Evolutionary conservation across 176 grass and related monocot genomes (phyloP), one percentile per base, ranked within the genome.

Genomic region (Juncus inflexus): DNA sequence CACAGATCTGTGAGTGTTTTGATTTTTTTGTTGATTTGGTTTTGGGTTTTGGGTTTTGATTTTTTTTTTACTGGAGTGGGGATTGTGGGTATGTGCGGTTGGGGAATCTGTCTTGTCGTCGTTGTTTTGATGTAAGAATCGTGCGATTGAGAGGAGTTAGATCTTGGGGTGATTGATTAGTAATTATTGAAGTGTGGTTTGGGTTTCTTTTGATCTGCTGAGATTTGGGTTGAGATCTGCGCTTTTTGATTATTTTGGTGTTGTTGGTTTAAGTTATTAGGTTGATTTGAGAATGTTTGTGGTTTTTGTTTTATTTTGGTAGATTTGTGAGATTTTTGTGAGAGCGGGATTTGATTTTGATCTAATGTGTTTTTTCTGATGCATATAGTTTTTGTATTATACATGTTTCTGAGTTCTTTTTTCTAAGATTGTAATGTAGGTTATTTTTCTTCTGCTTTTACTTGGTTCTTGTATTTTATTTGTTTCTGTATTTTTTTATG

Each of bases 101-200:
- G 4, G 13, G 54, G 58, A 51, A 83, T 83, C 79, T 59, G 62
- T 61, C 9, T 64, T 57, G 35, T 52, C 70, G 65, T 83, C 15
- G 62, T 15, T 61, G n/a, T 77, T 13, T 77, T 35, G 45, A 65
- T 69, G 55, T 9, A 36, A 42, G 40, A 65, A 65, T 68, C 61
- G 54, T 75, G 55, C 68, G n/a, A 71, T 64, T 62, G 43, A 67
- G 64, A 57, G 19, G 19, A 1, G 55, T 64, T 81, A 79, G 84
- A 91, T 86, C 91, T 91, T 72, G 55, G 16, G 66, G 12, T 58
- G 41, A 73, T 66, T 50, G 40, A 35, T 12, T 52, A n/a, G n/a
- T n/a, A 5, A 39, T 15, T 13, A 12, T 50, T 62, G 64, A 9
- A 47, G 9, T 47, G 43, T 52, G 58, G 62, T 83, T 82, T 70